phyloP scores from a whole-genome alignment of 2,329 filamentous ascomycete genomes.

The Thermomyces lanuginosus region DNA sequence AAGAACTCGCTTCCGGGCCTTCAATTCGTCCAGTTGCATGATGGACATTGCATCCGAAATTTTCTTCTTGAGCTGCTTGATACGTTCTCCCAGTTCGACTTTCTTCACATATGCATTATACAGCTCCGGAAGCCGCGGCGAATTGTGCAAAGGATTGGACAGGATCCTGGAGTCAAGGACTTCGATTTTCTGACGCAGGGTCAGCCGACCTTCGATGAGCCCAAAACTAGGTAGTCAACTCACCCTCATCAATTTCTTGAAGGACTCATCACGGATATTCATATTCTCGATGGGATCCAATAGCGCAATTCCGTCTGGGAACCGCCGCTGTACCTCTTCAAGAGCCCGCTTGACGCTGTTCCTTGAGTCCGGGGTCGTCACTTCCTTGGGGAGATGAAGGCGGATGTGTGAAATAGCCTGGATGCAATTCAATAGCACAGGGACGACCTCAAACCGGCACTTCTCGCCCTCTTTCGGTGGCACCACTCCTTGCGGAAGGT shows the following conservation, averaged over 20 bases:
- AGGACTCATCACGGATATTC: slow-evolving; percentile 79
- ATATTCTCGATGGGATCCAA: slow-evolving; percentile 94
- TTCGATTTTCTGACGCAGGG: slow-evolving; percentile 64
- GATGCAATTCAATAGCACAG: slow-evolving; percentile 71
- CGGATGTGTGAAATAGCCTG: slow-evolving; percentile 71
- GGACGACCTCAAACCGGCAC: slow-evolving; percentile 64
- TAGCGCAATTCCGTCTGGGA: slow-evolving; percentile 78
- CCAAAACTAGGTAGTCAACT: slow-evolving; percentile 9
- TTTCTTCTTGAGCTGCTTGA: slow-evolving; percentile 76
- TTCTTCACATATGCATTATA: slow-evolving; percentile 81
- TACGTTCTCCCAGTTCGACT: slow-evolving; percentile 55
- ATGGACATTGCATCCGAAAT: slow-evolving; percentile 75
- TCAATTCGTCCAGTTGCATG: slow-evolving; percentile 87
- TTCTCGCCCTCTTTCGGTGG: slow-evolving; percentile 48
- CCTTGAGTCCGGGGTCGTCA: slow-evolving; percentile 51
- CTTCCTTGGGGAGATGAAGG: slow-evolving; percentile 64
- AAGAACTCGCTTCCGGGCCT: slow-evolving; percentile 86
- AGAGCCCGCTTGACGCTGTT: slow-evolving; percentile 52
- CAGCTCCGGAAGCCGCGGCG: slow-evolving; percentile 63
- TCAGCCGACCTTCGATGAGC: slow-evolving; percentile 8
- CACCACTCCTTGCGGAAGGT: slow-evolving; percentile 46
- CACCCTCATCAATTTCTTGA: slow-evolving; percentile 70
- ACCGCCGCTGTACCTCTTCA: slow-evolving; percentile 66
- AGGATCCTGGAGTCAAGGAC: slow-evolving; percentile 81
- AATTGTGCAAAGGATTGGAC: slow-evolving; percentile 80